Conservation (phyloP, 441 rosid species). For the Manihot esculenta region DNA sequence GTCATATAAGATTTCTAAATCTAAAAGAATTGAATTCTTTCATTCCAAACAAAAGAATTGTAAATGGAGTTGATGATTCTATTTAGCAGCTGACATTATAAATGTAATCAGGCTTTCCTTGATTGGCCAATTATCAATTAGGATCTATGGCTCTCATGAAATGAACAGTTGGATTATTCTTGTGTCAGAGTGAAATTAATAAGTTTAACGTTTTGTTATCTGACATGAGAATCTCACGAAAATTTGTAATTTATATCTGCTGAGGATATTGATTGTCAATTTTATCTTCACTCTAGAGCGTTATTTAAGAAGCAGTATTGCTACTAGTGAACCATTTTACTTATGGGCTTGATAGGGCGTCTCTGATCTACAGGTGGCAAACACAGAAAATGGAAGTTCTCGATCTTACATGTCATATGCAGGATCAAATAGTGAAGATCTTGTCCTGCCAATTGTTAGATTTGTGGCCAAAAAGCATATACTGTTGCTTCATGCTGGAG, state of each 20-base stretch:
- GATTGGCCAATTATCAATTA: not conserved
- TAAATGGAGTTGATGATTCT: no score
- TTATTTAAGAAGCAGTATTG: constrained; percentile 12
- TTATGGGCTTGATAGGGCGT: constrained; percentile 25
- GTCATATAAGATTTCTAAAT: no score
- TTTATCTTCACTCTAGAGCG: constrained; percentile 3
- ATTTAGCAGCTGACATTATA: not conserved
- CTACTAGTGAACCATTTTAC: constrained; percentile 9
- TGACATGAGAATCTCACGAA: not conserved
- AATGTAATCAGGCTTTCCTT: not conserved
- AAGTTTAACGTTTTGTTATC: not conserved
- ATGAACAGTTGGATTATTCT: not conserved
- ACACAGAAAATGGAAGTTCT: constrained; percentile 30
- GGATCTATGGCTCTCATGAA: not conserved
- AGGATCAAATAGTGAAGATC: constrained; percentile 29
- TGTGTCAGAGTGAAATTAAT: not conserved
- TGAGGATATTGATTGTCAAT: not conserved
- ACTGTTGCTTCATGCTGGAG: constrained; percentile 96
- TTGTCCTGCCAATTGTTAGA: constrained; percentile 36
- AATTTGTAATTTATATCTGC: not conserved
- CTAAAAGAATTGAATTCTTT: no score
- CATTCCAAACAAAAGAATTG: no score
- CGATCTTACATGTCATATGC: no score
- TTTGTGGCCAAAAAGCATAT: constrained; percentile 69
- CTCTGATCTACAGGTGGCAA: constrained; percentile 45